Base-by-base conservation (phyloP, 2,329 filamentous ascomycete genomes). In the Domatiomyces catenatus region DNA sequence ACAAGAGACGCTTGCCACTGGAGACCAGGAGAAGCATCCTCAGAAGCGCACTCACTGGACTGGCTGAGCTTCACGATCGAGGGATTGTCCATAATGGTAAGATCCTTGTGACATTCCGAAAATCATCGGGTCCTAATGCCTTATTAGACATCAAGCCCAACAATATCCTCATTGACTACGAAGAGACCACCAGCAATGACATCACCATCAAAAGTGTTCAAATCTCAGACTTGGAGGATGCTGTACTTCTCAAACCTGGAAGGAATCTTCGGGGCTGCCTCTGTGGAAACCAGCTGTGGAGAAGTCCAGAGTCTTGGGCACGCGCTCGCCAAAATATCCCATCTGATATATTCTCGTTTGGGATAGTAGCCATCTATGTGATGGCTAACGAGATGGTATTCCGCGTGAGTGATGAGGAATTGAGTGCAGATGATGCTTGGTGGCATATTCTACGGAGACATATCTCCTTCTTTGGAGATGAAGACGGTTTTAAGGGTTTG, bases 391-490 rank as follows among this genome's bases (percentile, higher is more conserved):
- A 61, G 48, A 63, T 71, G 47, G 64, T 70, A 51, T 68, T 71
- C 53, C 63, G 64, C 47, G 62, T 67, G 48, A 63, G 61, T 51
- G 61, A 65, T 46, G 58, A 62, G 20, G 59, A 64, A 57, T 52
- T 65, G 57, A 50, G 61, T 55, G 52, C 64, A 57, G 53, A 63
- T 59, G 56, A 62, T 20, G 66, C 68, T 47, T 46, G 44, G 44
- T 46, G 44, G 44, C 46, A 48, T 39, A 39, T 73, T 32, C 58
- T 74, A 32, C 64, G 68, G 52, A 66, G 67, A 20, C 71, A 73
- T 53, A 65, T 73, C 15, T 75, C 70, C 2, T 70, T 69, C 55
- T 74, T 74, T 58, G 67, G 65, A 47, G 66, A 73, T 52, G 61
- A 62, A 60, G 59, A 69, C 3, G 65, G 66, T 43, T 62, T 72